Evolutionary conservation across 306 rosid species (phyloP), one percentile per base, ranked within the genome.

Genomic region (Dryas drummondii): DNA sequence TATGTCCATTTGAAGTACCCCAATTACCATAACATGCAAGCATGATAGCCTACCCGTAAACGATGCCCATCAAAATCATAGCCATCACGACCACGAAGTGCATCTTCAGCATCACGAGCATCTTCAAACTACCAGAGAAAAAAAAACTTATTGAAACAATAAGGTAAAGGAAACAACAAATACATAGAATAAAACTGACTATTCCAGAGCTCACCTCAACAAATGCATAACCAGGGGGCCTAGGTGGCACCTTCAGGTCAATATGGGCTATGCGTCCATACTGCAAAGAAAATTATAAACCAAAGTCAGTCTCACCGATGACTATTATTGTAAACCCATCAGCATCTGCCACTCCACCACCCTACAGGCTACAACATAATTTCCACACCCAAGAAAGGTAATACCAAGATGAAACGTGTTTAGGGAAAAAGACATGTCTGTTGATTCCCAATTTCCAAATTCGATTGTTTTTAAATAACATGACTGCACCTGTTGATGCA

Each of bases 161-260:
- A 57, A 15, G 19, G 75, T 14, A 22, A 41, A 41, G 47, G n/a
- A 4, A 26, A 26, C 19, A 50, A 10, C 5, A 41, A 41, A 6
- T 13, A 45, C 27, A 51, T 2, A 74, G n/a, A 51, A 10, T 6
- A 62, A 70, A 57, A 45, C 14, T n/a, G 50, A 72, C 16, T n/a
- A 6, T 42, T 44, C 57, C 42, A 58, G 60, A 79, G 63, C 87
- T 86, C 76, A 92, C 99, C 99, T 92, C 98, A 51, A 96, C 97
- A 82, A 96, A 96, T 59, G 99, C 99, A 78, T 96, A 96, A 67
- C 98, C 99, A 26, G 99, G 99, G 41, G 99, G 99, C 77, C 98
- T 96, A 19, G 99, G 99, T 6, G 99, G 99, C 50, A 96, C 99
- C 88, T 96, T 96, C 15, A 92, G 86, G 80, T 96, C 98, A 79